Percentiles rank a stretch among this genome's conserved stretches.
phyloP scores from a whole-genome alignment of 106 monocot genomes.

The Dendrobium officinale region DNA sequence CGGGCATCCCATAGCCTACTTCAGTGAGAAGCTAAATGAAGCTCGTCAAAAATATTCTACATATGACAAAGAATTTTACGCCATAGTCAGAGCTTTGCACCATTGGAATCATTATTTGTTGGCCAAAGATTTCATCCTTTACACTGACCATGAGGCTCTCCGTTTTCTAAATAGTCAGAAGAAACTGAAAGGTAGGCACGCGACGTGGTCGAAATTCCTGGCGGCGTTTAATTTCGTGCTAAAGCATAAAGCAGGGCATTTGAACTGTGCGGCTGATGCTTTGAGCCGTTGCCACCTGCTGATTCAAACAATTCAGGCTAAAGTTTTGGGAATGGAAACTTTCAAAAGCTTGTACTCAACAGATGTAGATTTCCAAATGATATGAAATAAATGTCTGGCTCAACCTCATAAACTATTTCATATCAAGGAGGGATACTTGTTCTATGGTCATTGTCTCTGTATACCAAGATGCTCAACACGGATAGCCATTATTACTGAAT shows the following conservation, averaged over 20 bases:
- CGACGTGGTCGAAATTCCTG: not conserved
- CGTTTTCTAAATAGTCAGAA: not conserved
- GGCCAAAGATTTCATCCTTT: not conserved
- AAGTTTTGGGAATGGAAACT: no score
- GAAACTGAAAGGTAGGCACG: not conserved
- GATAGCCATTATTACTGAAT: not conserved
- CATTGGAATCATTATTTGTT: not conserved
- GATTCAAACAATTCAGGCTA: no score
- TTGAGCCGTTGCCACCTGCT: not conserved
- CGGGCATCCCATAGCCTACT: no score
- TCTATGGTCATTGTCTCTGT: not conserved
- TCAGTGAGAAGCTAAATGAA: not conserved
- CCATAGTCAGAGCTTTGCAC: not conserved
- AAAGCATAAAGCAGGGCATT: not conserved
- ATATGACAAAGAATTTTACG: slow-evolving; percentile 2
- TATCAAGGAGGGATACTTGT: not conserved
- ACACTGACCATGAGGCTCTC: not conserved
- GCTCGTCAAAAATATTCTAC: not conserved
- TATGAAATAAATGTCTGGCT: not conserved
- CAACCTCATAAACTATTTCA: not conserved
- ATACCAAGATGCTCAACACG: not conserved
- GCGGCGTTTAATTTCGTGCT: no score
- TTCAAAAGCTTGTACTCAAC: no score
- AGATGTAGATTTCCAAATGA: no score
- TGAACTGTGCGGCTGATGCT: not conserved